Conservation (phyloP, 805 yeast genomes). For the Yamadazyma takamatsuzukensis region DNA sequence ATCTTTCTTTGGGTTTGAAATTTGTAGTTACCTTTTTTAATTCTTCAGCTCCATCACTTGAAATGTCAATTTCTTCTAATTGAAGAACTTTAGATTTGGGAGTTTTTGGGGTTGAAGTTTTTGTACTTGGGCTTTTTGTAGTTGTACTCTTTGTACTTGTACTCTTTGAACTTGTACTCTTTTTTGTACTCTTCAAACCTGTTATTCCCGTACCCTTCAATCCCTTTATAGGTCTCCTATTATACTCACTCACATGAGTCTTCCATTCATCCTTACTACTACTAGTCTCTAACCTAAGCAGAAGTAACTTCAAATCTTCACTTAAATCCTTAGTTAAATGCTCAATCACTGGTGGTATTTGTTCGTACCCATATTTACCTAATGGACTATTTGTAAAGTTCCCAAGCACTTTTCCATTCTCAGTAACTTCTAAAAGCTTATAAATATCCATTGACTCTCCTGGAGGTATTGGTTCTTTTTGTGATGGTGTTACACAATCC, state of each 20-base stretch:
- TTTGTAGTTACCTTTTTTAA: background rate
- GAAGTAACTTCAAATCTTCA: constrained; percentile 16
- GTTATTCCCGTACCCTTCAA: too few species aligned
- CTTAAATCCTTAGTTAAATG: constrained; percentile 21
- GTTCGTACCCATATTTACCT: background rate
- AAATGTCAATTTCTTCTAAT: constrained; percentile 8
- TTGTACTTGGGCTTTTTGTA: background rate
- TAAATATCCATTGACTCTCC: constrained; percentile 75
- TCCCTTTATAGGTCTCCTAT: too few species aligned
- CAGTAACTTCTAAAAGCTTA: constrained; percentile 42
- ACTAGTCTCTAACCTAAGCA: constrained; percentile 27
- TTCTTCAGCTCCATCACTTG: constrained; percentile 7
- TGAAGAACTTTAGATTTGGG: constrained; percentile 1
- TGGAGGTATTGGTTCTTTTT: constrained; percentile 62
- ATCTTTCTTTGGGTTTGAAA: too few species aligned
- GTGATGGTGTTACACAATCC: constrained; percentile 90
- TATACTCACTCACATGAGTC: too few species aligned
- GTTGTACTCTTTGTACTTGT: too few species aligned
- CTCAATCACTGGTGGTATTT: constrained; percentile 21
- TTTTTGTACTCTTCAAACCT: too few species aligned
- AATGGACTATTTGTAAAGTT: background rate
- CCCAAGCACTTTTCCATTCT: constrained; percentile 14
- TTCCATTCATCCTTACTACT: constrained; percentile 23
- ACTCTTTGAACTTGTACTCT: too few species aligned
- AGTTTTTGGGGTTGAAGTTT: background rate